Base-by-base conservation (phyloP, 345 rosid genomes). In the Moricandia moricandioides region DNA sequence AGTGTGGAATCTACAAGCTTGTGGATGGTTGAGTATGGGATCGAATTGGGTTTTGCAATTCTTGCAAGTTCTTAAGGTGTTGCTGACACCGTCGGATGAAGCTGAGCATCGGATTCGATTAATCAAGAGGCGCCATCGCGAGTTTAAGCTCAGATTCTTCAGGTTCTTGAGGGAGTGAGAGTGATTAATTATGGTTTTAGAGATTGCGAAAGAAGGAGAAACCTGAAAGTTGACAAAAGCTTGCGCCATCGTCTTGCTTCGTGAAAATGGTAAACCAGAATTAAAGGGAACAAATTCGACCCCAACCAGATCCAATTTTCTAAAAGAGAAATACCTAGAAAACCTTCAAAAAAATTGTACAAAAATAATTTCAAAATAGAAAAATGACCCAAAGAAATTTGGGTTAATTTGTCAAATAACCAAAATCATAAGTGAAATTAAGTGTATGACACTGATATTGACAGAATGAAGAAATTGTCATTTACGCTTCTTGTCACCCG, bases 11-110 rank as follows among this genome's bases (percentile, higher is more conserved):
- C 74, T 84, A 71, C 98, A 94, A 67, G 96, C 91, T 1, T 78
- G 85, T 60, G 93, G 90, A 80, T 88, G 80, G 71, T 94, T 94
- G 71, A 83, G 83, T 60, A 82, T 80, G 79, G 90, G 92, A 75
- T 93, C 90, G 84, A 91, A 93, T 49, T 88, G 98, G 86, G 87
- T 80, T 84, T 94, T 94, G 91, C 97, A 93, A 45, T 84, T 87
- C 87, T 85, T 88, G 84, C 98, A 91, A n/a, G 98, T 93, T 81
- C 84, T 84, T 37, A 82, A 81, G 55, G 51, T 69, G 79, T 12
- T 4, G 9, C 63, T 29, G 7, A 5, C 52, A 47, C 17, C 8
- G 37, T 35, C 34, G 5, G 77, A 64, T 4, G 75, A 59, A 49
- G 66, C 59, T 21, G 13, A 4, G 55, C 80, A 71, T 59, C 58